Percentiles rank a stretch among this genome's conserved stretches.
Conservation (phyloP, 78 protist species). For the Emiliania huxleyi region DNA sequence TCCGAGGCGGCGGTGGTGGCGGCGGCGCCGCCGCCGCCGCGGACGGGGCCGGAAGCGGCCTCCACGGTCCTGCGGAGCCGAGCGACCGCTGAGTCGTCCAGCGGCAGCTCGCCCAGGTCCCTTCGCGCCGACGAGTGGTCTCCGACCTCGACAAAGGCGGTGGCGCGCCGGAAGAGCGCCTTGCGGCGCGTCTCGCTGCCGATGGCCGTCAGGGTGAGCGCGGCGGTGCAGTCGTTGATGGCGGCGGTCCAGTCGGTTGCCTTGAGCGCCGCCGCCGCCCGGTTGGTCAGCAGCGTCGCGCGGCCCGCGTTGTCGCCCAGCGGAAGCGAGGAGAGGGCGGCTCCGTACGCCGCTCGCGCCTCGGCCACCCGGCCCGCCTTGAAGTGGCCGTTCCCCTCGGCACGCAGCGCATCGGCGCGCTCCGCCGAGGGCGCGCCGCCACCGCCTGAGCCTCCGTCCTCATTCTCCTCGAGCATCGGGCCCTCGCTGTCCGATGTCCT, state of each 20-base stretch:
- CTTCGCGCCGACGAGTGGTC: background rate
- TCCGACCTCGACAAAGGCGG: background rate
- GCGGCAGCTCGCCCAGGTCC: background rate
- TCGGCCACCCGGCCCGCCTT: background rate
- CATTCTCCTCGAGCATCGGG: background rate
- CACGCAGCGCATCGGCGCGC: background rate
- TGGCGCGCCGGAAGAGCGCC: background rate
- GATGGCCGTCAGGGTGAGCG: background rate
- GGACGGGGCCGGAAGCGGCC: background rate
- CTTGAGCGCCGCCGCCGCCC: background rate
- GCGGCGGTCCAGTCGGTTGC: background rate
- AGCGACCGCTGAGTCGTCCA: background rate
- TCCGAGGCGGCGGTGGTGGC: background rate
- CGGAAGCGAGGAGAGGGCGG: background rate
- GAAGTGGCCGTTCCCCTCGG: background rate
- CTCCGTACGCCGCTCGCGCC: background rate
- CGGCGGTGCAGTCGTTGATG: background rate
- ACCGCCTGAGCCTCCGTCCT: background rate
- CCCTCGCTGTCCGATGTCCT: background rate
- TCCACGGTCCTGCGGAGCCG: background rate
- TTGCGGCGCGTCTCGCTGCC: background rate
- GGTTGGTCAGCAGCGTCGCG: background rate
- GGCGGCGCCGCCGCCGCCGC: background rate
- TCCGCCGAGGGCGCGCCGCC: background rate
- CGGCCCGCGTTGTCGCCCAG: background rate